Base-by-base conservation (phyloP, 75 land plant species). In the Sequoiadendron giganteum region DNA sequence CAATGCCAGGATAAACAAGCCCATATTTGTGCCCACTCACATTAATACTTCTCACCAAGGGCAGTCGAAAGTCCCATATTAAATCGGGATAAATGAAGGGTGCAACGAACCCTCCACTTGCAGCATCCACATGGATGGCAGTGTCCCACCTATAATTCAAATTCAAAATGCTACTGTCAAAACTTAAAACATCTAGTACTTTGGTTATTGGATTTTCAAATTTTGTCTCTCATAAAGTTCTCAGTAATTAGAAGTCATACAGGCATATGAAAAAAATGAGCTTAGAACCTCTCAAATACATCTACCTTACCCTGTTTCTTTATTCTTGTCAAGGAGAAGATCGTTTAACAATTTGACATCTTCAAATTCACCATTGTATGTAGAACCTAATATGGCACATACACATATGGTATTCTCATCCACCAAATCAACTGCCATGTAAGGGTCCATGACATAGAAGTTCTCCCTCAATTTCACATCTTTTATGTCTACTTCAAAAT, bases 21-120 rank as follows among this genome's bases (percentile, higher is more conserved):
- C 93, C 92, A 87, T 92, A 92, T 55, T 92, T 92, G 87, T 92
- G 92, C 43, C 92, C 92, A 83, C 93, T 92, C 38, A 92, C 92
- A 49, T 92, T 92, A 75, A 92, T 92, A 81, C 93, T 92, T 90
- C 86, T 92, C 84, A 91, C 93, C 11, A 86, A 77, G 13, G 92
- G 88, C 55, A 92, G 78, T 65, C 92, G 61, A 58, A 92, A 92
- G 83, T 92, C 93, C 93, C 93, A 92, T 36, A 86, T 92, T 25
- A 92, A 65, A 15, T 92, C 90, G 10, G 92, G 93, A 80, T 92
- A 92, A 11, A 92, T 40, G 84, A 91, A 92, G 0, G 93, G 92
- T 86, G 93, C 93, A 21, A 92, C 79, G 42, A 92, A 92, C 14
- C 93, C 93, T 32, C 92, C 92, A 76, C 93, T 92, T 25, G 93